phyloP scores from a whole-genome alignment of 352 stramenopile species.

The Elongisporangium undulatum region DNA sequence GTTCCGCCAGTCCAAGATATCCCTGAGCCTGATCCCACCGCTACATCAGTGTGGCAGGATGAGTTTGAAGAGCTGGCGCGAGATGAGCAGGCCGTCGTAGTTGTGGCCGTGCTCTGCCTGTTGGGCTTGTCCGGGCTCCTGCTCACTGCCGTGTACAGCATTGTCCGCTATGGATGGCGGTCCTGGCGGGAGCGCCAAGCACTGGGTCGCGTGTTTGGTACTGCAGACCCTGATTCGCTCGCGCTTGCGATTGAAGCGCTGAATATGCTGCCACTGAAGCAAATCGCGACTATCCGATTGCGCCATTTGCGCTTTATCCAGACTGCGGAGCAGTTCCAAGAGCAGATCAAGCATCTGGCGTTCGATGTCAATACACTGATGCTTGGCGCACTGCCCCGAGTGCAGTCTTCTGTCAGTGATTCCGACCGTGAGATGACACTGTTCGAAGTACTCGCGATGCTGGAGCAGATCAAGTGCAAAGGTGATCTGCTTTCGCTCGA shows the following conservation, averaged over 20 bases:
- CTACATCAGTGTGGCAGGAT: conserved; percentile 39
- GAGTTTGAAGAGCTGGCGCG: conserved; percentile 45
- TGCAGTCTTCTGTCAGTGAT: conserved; percentile 5
- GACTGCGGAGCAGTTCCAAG: conserved; percentile 23
- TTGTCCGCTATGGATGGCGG: conserved; percentile 38
- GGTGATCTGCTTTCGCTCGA: conserved; percentile 54
- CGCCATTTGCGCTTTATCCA: conserved; percentile 41
- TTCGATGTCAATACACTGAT: conserved; percentile 40
- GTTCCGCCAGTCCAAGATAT: conserved; percentile 5
- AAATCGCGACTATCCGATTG: conserved; percentile 38
- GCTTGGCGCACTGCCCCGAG: conserved; percentile 8
- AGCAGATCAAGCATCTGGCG: conserved; percentile 23
- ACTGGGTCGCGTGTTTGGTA: conserved; percentile 32
- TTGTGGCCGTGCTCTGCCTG: conserved; percentile 45
- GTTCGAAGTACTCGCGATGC: conserved; percentile 38
- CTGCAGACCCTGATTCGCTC: conserved; percentile 10
- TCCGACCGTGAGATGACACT: conserved; percentile 57
- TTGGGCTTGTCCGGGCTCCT: conserved; percentile 35
- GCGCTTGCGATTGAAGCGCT: conserved; percentile 22
- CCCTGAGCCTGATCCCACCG: conserved; percentile 21
- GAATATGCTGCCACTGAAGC: conserved; percentile 39
- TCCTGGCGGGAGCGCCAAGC: conserved; percentile 34
- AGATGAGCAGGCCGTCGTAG: conserved; percentile 53
- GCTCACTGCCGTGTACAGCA: conserved; percentile 24
- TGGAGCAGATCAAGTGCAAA: conserved; percentile 49